Base-by-base conservation (phyloP, 1,284 basidiomycete genomes). In the Ceratobasidium sp. region DNA sequence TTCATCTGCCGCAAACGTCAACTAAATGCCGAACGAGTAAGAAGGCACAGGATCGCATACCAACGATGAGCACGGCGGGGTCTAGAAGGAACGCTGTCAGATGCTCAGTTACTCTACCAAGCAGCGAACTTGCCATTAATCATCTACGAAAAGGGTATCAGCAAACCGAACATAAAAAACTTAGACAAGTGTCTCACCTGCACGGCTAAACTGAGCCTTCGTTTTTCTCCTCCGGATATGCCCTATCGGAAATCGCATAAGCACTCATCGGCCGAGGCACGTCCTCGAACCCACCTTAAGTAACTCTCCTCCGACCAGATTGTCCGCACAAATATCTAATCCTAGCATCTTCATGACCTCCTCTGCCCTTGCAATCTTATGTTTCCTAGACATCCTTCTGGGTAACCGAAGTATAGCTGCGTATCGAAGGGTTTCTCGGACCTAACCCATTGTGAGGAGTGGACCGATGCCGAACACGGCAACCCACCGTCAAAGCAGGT, bases 141-240 rank as follows among this genome's bases (percentile, higher is more conserved):
- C 74, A 75, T 75, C 67, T 69, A 46, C 28, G 14, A 46, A n/a
- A 30, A 28, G 6, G 1, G 11, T 18, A n/a, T 44, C 3, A 38
- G 25, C 76, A 46, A 46, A 16, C 44, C 7, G 8, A n/a, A 81
- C 83, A 75, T 82, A 81, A 79, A 79, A 77, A 74, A 56, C 7
- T 3, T 0, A 74, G 76, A 74, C 73, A 79, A 36, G 76, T 73
- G 36, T 59, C 42, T 23, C 23, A 81, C 82, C 76, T 86, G 82
- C 1, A 86, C 83, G 1, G 84, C 85, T 21, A 86, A 77, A 42
- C 82, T 83, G n/a, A 86, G 77, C 42, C 85, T 78, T 1, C 85
- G 76, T 77, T 86, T 86, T 77, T 86, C 85, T 30, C 85, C 85
- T 2, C 85, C 85, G 9, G 81, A 82, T 44, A 86, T 86, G 1